Percentiles rank a stretch among this genome's conserved stretches.
phyloP scores from a whole-genome alignment of 768 basidiomycete species.

The Candolleomyces aberdarensis region DNA sequence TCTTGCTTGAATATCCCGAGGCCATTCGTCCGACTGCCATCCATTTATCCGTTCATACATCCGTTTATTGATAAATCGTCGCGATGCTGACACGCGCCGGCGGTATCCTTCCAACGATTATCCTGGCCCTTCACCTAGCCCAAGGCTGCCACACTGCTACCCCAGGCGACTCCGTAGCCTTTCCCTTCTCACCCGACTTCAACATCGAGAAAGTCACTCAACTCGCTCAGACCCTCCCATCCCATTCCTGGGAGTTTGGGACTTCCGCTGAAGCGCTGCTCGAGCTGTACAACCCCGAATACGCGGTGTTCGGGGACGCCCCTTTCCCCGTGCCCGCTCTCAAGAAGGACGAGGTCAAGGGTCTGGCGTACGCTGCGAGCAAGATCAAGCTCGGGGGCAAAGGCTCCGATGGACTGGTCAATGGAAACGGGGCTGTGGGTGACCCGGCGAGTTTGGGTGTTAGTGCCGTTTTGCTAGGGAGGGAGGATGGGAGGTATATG shows the following conservation, averaged over 20 bases:
- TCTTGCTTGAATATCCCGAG: too few species aligned
- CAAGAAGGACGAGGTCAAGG: conserved; percentile 15
- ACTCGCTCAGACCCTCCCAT: conserved; percentile 33
- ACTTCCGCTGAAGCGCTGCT: conserved; percentile 39
- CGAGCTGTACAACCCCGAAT: conserved; percentile 37
- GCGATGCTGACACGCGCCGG: too few species aligned
- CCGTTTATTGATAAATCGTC: too few species aligned
- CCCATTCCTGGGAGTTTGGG: conserved; percentile 49
- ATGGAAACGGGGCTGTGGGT: conserved; percentile 39
- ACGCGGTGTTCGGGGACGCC: conserved; percentile 36
- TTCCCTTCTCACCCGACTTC: conserved; percentile 36
- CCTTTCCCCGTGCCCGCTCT: conserved; percentile 33
- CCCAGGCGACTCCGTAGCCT: conserved; percentile 6
- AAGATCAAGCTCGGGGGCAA: conserved; percentile 31
- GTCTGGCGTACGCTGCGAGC: conserved; percentile 35
- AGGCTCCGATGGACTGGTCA: conserved; percentile 29
- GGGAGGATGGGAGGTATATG: conserved; percentile 27
- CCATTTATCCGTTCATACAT: too few species aligned
- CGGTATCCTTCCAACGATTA: too few species aligned
- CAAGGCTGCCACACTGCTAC: too few species aligned
- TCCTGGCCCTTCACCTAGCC: too few species aligned
- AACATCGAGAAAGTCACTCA: conserved; percentile 29
- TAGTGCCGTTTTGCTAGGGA: conserved; percentile 39
- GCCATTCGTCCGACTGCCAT: too few species aligned
- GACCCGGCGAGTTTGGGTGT: conserved; percentile 49